These are phyloP conservation scores for Hypoxylon intermedium DNA, from an alignment of 495 filamentous ascomycete genomes.

Conservation along the genomic window DNA sequence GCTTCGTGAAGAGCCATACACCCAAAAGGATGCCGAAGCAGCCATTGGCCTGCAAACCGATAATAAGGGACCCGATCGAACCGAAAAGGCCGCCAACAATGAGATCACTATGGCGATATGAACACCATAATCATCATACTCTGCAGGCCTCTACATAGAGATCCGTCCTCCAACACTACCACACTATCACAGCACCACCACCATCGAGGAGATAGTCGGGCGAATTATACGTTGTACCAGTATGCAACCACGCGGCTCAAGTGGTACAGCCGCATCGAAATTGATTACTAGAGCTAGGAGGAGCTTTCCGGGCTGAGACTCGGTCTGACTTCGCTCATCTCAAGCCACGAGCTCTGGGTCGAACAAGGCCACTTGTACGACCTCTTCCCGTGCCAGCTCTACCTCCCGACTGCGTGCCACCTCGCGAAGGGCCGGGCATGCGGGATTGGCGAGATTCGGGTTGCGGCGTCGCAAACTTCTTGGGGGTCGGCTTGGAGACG, in stretches of 20 bases:
- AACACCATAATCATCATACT: background rate
- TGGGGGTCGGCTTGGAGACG: conserved; percentile 69
- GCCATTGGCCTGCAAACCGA: conserved; percentile 74
- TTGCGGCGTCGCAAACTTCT: conserved; percentile 64
- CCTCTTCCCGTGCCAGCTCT: conserved; percentile 38
- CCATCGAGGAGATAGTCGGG: background rate
- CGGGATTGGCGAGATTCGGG: conserved; percentile 49
- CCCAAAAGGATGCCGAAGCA: conserved; percentile 83
- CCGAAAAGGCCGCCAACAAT: conserved; percentile 17
- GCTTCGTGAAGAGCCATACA: conserved; percentile 81
- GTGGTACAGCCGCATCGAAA: background rate
- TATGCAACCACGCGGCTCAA: background rate
- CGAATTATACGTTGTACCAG: background rate
- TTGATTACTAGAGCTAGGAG: background rate
- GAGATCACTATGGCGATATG: conserved; percentile 42
- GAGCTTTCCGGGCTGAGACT: too few relatives aligned
- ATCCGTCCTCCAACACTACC: background rate
- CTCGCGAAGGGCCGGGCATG: conserved; percentile 50
- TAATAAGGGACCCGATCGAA: conserved; percentile 51
- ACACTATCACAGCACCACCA: background rate
- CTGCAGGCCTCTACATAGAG: background rate
- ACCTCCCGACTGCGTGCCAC: conserved; percentile 43
- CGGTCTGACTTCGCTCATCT: conserved; percentile 38
- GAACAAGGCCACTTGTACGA: conserved; percentile 40
- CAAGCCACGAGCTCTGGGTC: conserved; percentile 41